Evolutionary conservation across 345 rosid species (phyloP).

Genomic region (Rubroshorea leprosula): DNA sequence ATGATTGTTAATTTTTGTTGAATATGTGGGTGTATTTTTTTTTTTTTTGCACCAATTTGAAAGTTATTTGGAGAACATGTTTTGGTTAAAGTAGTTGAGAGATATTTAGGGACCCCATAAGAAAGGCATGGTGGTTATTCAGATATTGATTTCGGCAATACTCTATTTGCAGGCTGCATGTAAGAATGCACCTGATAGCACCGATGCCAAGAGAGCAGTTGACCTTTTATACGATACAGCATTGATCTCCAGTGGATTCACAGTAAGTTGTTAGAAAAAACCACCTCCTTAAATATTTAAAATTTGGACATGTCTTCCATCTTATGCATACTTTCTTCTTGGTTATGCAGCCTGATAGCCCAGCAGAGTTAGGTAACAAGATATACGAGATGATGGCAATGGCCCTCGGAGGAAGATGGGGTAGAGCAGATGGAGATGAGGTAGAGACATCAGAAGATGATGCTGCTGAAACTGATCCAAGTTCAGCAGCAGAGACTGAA

Average conservation of each 20-base stretch:
- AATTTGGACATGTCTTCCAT: neutral
- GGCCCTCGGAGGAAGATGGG: slow-evolving; percentile 99
- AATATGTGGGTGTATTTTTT: too few relatives aligned
- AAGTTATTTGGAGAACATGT: too few relatives aligned
- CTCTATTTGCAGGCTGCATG: slow-evolving; percentile 72
- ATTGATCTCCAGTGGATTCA: slow-evolving; percentile 88
- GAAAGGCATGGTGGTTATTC: neutral
- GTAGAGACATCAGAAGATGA: slow-evolving; percentile 20
- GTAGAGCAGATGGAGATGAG: slow-evolving; percentile 52
- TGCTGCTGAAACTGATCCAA: slow-evolving; percentile 25
- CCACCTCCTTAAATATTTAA: neutral
- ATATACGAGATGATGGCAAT: slow-evolving; percentile 97
- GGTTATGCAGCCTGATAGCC: slow-evolving; percentile 83
- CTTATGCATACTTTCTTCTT: slow-evolving; percentile 3
- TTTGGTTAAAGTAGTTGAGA: too few relatives aligned
- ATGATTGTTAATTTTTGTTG: neutral
- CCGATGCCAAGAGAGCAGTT: slow-evolving; percentile 81
- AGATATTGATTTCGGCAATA: neutral
- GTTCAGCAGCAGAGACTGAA: slow-evolving; percentile 38
- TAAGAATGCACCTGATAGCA: slow-evolving; percentile 77
- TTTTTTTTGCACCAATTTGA: too few relatives aligned
- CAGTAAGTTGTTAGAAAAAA: slow-evolving; percentile 39
- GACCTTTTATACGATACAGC: slow-evolving; percentile 93
- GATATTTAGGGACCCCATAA: too few relatives aligned
- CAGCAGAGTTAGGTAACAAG: slow-evolving; percentile 89